Base-by-base conservation (phyloP, 805 yeast species). In the Saturnispora gosingensis region DNA sequence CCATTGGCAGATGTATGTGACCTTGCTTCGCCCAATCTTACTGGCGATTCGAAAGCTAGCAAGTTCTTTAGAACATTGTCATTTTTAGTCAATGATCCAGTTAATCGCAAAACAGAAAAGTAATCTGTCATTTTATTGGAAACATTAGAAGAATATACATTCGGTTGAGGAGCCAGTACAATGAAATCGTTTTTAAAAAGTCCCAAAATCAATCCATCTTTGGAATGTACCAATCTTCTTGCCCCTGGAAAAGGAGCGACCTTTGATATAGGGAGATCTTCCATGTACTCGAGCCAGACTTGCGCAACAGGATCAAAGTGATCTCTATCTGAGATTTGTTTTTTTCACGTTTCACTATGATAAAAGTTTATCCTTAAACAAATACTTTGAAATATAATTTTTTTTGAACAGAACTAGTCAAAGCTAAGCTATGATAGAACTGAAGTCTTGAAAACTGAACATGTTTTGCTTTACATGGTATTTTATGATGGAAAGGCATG, bases 121-220 rank as follows among this genome's bases (percentile, higher is more conserved):
- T 56, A 20, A 16, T 54, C 58, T 15, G 49, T 25, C 7, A 57
- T 22, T 15, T 38, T 43, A 6, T 38, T 46, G 6, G 55, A 47
- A 30, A 15, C 43, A 11, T 34, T 22, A 7, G 32, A 34, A 36
- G 32, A 40, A 10, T 40, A 24, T 7, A 8, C 30, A 40, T 40
- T 38, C 24, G 34, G 40, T 38, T 22, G 52, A 40, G 34, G 58
- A 13, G 46, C 40, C 16, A 57, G 38, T 7, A 56, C 16, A 3
- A 56, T 28, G 4, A 57, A 18, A 9, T 56, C 59, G 24, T 53
- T 47, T 27, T 43, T 53, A 3, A 53, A 49, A 15, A 52, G 45
- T 2, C 55, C 22, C 4, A 50, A n/a, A 10, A 59, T 48, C 4
- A 30, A 43, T 3, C 62, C 62, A 50, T 56, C 60, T 18, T 53